Evolutionary conservation across 306 rosid species (phyloP), one percentile per base, ranked within the genome.

Genomic region (Rosa rugosa): DNA sequence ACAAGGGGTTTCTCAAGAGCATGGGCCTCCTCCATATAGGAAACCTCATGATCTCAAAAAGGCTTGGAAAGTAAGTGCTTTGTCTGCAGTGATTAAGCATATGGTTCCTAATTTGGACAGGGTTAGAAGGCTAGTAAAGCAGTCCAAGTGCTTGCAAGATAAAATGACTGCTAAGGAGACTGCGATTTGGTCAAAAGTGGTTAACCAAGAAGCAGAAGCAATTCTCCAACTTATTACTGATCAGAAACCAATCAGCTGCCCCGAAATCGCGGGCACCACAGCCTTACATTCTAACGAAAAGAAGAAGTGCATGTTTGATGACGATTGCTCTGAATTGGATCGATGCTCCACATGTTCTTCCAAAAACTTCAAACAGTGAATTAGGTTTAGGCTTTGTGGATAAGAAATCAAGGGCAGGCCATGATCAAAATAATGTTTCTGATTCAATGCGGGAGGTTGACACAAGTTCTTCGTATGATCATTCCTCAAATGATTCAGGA

Each of bases 1-100:
- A 22, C 88, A 88, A 38, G 91, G 94, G 2, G 0, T 77, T 16
- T 76, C 91, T n/a, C 76, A 82, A 1, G 88, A 87, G 12, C 46
- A 86, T 5, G 93, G 89, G 0, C 85, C 85, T 3, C 98, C 91
- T 3, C 92, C 91, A 13, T 89, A 86, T 56, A 84, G 50, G 74
- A 91, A 91, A 78, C 90, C 97, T 2, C 90, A 88, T 45, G 90
- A 88, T n/a, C 85, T 87, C 0, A 91, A 88, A 45, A 93, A 89
- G 79, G 86, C 88, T 2, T 89, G 98, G 97, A 91, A 88, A 65
- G 88, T 91, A 1, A 91, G 86, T 57, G 90, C 82, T 6, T 47
- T 93, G 49, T 86, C 87, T 8, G 91, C 85, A 1, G 84, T 93
- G 2, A 80, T 91, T 18, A 89, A 91, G 57, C 90, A 88, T 72